Base-by-base conservation (phyloP, 2,329 filamentous ascomycete species). In the Xylaria sp. region DNA sequence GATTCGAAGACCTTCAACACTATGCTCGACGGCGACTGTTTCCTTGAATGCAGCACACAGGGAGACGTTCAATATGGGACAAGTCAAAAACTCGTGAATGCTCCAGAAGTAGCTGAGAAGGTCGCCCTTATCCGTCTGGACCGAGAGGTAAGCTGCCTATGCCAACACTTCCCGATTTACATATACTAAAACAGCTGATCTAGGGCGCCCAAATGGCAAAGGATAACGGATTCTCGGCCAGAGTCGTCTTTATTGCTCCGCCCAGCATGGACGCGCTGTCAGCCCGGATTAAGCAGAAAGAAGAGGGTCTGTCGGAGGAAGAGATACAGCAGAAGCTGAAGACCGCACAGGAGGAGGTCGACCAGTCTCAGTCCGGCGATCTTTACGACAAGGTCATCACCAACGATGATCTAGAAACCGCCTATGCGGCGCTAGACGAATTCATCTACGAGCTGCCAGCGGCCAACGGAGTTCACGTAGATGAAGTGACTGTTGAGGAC, bases 61-160 rank as follows among this genome's bases (percentile, higher is more conserved):
- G 76, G 79, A 11, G 80, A 76, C 2, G 72, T 75, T 48, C 75
- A 80, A 63, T 85, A 84, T 61, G 85, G 84, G 19, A 86, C 83
- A 1, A 84, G 78, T 68, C 76, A 75, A 61, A 82, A 79, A 60
- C 74, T 76, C 1, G 75, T 85, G 0, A 80, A 83, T 13, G 75
- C 76, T 10, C 76, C 86, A 23, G 72, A 75, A 16, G 79, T 82
- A 51, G 70, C 75, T 7, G 82, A 81, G 47, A 86, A 86, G 70
- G 82, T 92, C 35, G 80, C 84, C 1, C 65, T 87, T 2, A 76
- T 85, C 64, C 76, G 79, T 62, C 75, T 86, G 67, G 78, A 81
- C 58, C 67, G 74, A 13, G 78, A 83, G 69, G 83, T 84, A 76
- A 73, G 76, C 11, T 10, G 37, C 37, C 16, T 23, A n/a, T 46